Conservation (phyloP, 2,329 filamentous ascomycete genomes). For the Cercospora sp. region DNA sequence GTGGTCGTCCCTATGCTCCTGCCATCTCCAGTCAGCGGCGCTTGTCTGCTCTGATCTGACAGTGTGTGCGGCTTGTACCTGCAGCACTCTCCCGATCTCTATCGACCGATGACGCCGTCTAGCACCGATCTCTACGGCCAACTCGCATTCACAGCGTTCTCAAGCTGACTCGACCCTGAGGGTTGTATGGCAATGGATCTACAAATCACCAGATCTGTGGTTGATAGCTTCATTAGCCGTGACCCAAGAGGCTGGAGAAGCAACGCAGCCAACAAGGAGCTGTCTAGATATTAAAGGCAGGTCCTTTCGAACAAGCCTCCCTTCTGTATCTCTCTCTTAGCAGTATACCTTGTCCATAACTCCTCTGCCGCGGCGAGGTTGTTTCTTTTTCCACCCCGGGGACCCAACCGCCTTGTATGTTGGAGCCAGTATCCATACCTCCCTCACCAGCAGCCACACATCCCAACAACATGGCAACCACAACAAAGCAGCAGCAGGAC, state of each 20-base stretch:
- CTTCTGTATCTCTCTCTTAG: slow-evolving; percentile 4
- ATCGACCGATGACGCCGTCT: slow-evolving; percentile 12
- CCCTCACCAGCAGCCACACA: slow-evolving; percentile 3
- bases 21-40: slow-evolving; percentile 25
- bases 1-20: slow-evolving; percentile 18
- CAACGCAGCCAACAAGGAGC: slow-evolving; percentile 2
- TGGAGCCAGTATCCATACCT: slow-evolving; percentile 21
- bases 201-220: slow-evolving; percentile 5
- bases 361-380: slow-evolving; percentile 1
- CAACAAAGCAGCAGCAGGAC: slow-evolving; percentile 13
- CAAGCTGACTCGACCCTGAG: slow-evolving; percentile 15
- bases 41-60: slow-evolving; percentile 3
- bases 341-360: slow-evolving; percentile 10
- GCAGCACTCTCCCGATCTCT: slow-evolving; percentile 1
- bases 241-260: slow-evolving; percentile 13
- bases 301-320: slow-evolving; percentile 6
- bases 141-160: background rate
- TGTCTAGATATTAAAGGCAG: slow-evolving; percentile 18
- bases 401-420: slow-evolving; percentile 12
- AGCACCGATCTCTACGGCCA: slow-evolving; percentile 8
- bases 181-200: slow-evolving; percentile 11
- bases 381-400: background rate
- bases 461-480: slow-evolving; percentile 11
- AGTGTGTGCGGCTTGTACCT: slow-evolving; percentile 10
- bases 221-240: slow-evolving; percentile 7